Evolutionary conservation across 2,329 filamentous ascomycete genomes (phyloP).

Genomic region (Ambrosiella cleistominuta): DNA sequence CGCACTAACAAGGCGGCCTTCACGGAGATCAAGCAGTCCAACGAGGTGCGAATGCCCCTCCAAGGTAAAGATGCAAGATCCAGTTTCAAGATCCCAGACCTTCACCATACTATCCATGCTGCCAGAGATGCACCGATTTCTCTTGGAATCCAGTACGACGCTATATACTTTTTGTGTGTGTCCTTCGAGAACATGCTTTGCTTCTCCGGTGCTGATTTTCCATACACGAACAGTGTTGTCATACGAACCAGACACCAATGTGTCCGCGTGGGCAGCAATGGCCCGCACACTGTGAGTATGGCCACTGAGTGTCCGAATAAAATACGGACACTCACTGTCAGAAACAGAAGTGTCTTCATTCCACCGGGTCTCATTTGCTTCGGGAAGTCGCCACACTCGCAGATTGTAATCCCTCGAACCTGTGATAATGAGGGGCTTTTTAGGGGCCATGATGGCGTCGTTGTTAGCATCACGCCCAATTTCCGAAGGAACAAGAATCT

Average conservation of each 20-base stretch:
- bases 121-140: slow-evolving; percentile 90
- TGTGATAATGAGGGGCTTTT: slow-evolving; percentile 90
- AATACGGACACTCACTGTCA: slow-evolving; percentile 73
- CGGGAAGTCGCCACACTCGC: slow-evolving; percentile 83
- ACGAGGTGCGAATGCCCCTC: slow-evolving; percentile 89
- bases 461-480: slow-evolving; percentile 56
- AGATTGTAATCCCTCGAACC: slow-evolving; percentile 89
- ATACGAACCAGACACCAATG: slow-evolving; percentile 92
- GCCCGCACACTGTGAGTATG: slow-evolving; percentile 90
- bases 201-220: slow-evolving; percentile 91
- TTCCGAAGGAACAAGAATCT: slow-evolving; percentile 77
- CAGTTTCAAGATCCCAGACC: slow-evolving; percentile 87
- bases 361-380: slow-evolving; percentile 57
- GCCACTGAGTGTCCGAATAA: slow-evolving; percentile 69
- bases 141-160: slow-evolving; percentile 78
- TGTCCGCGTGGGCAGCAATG: slow-evolving; percentile 87
- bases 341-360: slow-evolving; percentile 51
- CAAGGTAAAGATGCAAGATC: slow-evolving; percentile 68
- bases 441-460: slow-evolving; percentile 69
- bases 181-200: slow-evolving; percentile 65
- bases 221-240: slow-evolving; percentile 90
- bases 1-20: slow-evolving; percentile 81
- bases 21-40: slow-evolving; percentile 73
- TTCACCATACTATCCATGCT: slow-evolving; percentile 98
- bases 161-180: slow-evolving; percentile 93